phyloP scores from a whole-genome alignment of 257 asterid species.

The Solanum megistacrolobum region DNA sequence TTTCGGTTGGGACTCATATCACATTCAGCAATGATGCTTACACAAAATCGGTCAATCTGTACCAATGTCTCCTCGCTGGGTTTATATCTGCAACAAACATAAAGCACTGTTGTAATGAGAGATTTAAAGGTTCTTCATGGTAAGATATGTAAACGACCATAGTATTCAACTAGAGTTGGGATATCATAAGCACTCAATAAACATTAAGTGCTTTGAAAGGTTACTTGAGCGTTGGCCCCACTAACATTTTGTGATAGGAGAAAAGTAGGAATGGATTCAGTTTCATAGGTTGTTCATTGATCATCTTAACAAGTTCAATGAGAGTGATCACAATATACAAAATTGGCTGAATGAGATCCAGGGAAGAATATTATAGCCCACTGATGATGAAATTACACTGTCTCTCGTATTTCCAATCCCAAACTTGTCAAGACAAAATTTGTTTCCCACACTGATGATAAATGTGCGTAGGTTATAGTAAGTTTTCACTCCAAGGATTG shows the following conservation, averaged over 20 bases:
- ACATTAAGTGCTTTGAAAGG: background rate
- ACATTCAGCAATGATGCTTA: slow-evolving; percentile 81
- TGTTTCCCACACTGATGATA: background rate
- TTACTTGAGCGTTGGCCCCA: background rate
- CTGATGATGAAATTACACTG: background rate
- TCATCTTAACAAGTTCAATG: background rate
- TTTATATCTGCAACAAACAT: slow-evolving; percentile 63
- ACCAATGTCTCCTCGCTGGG: slow-evolving; percentile 93
- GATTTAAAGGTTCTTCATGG: background rate
- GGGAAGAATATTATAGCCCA: background rate
- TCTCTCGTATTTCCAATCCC: background rate
- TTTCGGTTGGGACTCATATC: slow-evolving; percentile 63
- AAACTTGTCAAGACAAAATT: background rate
- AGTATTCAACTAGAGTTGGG: background rate
- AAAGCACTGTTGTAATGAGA: background rate
- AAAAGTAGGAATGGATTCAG: background rate
- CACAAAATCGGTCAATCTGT: slow-evolving; percentile 90
- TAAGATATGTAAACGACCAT: background rate
- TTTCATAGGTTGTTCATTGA: background rate
- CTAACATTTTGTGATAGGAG: background rate
- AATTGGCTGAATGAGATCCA: slow-evolving; percentile 1
- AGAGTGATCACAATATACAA: background rate
- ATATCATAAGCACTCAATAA: background rate
- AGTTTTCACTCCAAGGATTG: background rate
- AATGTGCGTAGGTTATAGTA: background rate